These are phyloP conservation scores for Jasminum sambac DNA, from an alignment of 257 asterid species.

Conservation along the genomic window DNA sequence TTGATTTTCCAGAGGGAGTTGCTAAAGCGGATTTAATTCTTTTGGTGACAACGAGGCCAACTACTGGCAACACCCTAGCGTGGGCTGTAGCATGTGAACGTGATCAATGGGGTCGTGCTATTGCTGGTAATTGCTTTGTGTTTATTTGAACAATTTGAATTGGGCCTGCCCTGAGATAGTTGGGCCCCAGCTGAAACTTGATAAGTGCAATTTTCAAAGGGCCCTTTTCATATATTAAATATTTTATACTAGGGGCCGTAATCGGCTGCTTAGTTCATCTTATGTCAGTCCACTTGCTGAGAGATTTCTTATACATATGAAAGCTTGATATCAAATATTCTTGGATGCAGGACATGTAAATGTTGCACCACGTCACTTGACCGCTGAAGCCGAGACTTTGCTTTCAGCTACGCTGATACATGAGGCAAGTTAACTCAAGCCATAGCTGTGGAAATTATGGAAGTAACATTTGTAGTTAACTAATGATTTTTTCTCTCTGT, in stretches of 20 bases:
- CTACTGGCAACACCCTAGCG: constrained; percentile 92
- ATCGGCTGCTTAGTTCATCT: too few relatives aligned
- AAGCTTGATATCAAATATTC: not conserved
- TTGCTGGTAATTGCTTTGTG: constrained; percentile 59
- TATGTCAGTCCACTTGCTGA: not conserved
- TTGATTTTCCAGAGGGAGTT: constrained; percentile 70
- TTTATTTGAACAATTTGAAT: constrained; percentile 5
- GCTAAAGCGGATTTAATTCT: constrained; percentile 91
- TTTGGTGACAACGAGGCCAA: constrained; percentile 92
- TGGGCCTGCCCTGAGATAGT: not conserved
- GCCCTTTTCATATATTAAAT: too few relatives aligned
- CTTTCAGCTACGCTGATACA: constrained; percentile 91
- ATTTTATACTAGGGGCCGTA: too few relatives aligned
- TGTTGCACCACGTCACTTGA: constrained; percentile 98
- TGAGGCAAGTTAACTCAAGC: constrained; percentile 53
- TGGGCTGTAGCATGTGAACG: constrained; percentile 99
- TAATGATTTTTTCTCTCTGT: constrained; percentile 22
- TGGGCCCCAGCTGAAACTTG: too few relatives aligned
- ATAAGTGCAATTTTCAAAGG: too few relatives aligned
- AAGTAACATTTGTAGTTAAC: constrained; percentile 17
- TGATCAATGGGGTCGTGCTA: constrained; percentile 99
- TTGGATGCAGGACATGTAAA: constrained; percentile 82
- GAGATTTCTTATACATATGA: constrained; percentile 3
- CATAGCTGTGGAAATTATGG: not conserved
- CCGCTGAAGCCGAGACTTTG: constrained; percentile 93